Percentiles rank a stretch among this genome's conserved stretches.
These are phyloP conservation scores for Talaromyces sp. DNA, from an alignment of 2,329 filamentous ascomycete species.

Conservation along the genomic window DNA sequence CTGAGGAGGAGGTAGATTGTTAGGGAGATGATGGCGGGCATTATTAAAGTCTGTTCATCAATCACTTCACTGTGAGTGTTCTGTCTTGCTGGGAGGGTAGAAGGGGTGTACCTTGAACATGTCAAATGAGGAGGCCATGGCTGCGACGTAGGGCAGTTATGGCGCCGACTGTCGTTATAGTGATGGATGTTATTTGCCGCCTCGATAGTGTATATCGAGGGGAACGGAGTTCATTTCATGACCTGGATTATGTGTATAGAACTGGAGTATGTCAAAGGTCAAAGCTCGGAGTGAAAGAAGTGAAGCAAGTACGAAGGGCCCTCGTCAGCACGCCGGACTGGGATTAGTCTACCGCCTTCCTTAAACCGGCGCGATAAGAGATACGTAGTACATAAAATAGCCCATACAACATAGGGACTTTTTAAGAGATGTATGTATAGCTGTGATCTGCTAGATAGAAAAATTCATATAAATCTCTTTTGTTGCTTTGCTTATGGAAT, in stretches of 20 bases:
- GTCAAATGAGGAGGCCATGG: slow-evolving; percentile 20
- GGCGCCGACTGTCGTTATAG: not conserved
- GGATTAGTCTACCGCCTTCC: slow-evolving; percentile 8
- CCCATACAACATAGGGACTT: not conserved
- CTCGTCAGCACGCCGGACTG: slow-evolving; percentile 9
- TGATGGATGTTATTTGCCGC: not conserved
- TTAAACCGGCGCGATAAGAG: not conserved
- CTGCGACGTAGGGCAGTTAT: not conserved
- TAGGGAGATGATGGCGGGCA: slow-evolving; percentile 70
- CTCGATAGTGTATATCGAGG: slow-evolving; percentile 1
- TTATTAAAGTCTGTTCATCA: slow-evolving; percentile 67
- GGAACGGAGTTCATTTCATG: not conserved
- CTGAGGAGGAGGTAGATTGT: slow-evolving; percentile 65
- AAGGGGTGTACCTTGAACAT: slow-evolving; percentile 19
- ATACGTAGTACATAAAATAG: not conserved
- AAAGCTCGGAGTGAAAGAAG: not conserved
- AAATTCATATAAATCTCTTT: not conserved
- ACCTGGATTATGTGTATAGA: not conserved
- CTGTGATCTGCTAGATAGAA: too few relatives aligned
- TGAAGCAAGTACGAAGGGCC: not conserved
- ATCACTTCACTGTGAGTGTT: too few relatives aligned
- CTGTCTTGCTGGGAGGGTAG: too few relatives aligned
- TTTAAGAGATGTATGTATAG: not conserved
- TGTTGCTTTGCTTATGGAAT: not conserved
- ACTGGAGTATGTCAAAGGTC: not conserved